Base-by-base conservation (phyloP, 805 yeast species). In the Candida quercuum region DNA sequence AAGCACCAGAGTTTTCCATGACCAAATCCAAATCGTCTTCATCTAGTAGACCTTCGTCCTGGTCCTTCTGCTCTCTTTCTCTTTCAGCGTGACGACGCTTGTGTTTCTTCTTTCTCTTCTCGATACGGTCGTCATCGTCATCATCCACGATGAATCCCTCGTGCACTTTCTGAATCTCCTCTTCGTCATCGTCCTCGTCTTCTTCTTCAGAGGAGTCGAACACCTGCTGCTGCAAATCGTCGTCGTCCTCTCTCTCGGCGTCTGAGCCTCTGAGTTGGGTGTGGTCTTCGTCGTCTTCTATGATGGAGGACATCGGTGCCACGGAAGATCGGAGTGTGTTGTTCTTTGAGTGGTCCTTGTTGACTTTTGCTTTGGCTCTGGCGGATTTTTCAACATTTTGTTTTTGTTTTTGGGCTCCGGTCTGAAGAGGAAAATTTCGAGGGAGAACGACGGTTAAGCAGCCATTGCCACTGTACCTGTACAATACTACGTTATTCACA, bases 91-190 rank as follows among this genome's bases (percentile, higher is more conserved):
- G 45, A 33, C 56, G 51, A 28, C 50, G 54, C 41, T 66, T 63
- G 49, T 66, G 67, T 49, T 62, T 60, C 52, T 66, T 54, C 38
- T 59, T 57, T 47, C 64, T 63, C 51, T 59, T 71, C 3, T 57
- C 65, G 5, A 55, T 65, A n/a, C 65, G 79, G 12, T 70, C 80
- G n/a, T 74, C 85, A 16, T 80, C 94, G 41, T 84, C 95, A 50
- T 86, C 96, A 51, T 88, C 96, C 9, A 86, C 97, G 52, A 91
- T 89, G 60, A 91, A 88, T 0, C 96, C 97, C 44, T 88, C 95
- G 33, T 91, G 76, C 29, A 89, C 82, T 50, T 75, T 76, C 47
- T 81, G 74, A 33, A 84, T 78, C 53, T 89, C 97, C 47, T 89
- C 96, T 53, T 84, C 96, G 54, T 88, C 96, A 32, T 81, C 89